These are phyloP conservation scores for Aspergillus melleus DNA, from an alignment of 2,329 filamentous ascomycete genomes.

Conservation along the genomic window DNA sequence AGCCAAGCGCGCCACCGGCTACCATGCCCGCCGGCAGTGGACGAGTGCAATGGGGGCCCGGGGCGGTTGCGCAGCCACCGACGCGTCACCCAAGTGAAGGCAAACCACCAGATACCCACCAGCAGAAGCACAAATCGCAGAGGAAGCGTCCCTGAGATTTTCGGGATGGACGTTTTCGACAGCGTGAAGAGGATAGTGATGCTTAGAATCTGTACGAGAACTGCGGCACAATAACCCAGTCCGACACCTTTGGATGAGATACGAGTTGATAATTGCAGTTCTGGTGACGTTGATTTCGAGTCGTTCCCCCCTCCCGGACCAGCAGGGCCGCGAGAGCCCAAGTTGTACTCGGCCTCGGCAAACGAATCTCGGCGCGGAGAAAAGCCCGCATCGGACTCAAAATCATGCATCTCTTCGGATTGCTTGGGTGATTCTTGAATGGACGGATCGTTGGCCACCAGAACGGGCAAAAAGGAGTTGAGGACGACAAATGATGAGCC, in stretches of 20 bases:
- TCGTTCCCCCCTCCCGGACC: constrained; percentile 7
- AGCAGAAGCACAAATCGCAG: constrained; percentile 79
- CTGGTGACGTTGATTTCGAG: constrained; percentile 48
- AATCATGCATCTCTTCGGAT: constrained; percentile 24
- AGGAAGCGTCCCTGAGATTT: constrained; percentile 72
- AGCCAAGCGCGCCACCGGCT: constrained; percentile 53
- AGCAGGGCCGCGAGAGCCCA: constrained; percentile 13
- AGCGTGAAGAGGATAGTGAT: constrained; percentile 68
- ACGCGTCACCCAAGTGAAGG: constrained; percentile 80
- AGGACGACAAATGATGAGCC: constrained; percentile 88
- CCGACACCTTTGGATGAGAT: constrained; percentile 88
- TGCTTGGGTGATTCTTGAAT: constrained; percentile 33
- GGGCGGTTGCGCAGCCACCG: constrained; percentile 80
- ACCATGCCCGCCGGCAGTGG: constrained; percentile 10
- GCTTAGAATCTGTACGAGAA: constrained; percentile 77
- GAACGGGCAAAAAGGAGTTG: constrained; percentile 85
- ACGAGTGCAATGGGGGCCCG: constrained; percentile 63
- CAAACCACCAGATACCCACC: constrained; percentile 83
- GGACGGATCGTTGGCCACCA: constrained; percentile 76
- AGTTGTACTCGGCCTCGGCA: constrained; percentile 24
- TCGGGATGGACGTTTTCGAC: constrained; percentile 38
- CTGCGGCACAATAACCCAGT: constrained; percentile 80
- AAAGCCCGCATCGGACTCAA: constrained; percentile 18
- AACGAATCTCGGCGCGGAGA: constrained; percentile 6
- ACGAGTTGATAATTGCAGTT: constrained; percentile 77